Percentiles rank a stretch among this genome's conserved stretches.
Evolutionary conservation across 768 basidiomycete species (phyloP).

Genomic region (Floccularia luteovirens): DNA sequence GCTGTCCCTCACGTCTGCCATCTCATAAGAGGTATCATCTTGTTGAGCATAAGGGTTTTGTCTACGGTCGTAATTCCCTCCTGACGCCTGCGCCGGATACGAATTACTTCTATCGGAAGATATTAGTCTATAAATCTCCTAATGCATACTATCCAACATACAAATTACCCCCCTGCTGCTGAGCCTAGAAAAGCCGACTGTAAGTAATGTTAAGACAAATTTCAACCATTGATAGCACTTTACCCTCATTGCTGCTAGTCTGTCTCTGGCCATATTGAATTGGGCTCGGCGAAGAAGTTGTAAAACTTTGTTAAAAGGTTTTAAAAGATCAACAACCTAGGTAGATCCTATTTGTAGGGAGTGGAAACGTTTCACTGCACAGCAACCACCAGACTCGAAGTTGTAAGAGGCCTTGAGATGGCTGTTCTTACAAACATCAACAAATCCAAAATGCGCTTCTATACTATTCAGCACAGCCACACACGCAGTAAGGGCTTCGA

Average conservation of each 20-base stretch:
- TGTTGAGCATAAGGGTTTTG: conserved; percentile 64
- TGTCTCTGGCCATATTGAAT: conserved; percentile 72
- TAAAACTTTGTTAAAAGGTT: not conserved
- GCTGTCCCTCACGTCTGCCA: conserved; percentile 62
- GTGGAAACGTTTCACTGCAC: too few relatives aligned
- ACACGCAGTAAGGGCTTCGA: too few relatives aligned
- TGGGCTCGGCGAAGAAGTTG: not conserved
- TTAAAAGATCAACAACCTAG: too few relatives aligned
- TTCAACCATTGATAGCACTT: conserved; percentile 14
- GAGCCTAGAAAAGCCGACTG: conserved; percentile 38
- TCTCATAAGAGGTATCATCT: conserved; percentile 61
- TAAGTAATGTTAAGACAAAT: conserved; percentile 8
- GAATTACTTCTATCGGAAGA: conserved; percentile 36
- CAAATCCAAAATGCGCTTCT: too few relatives aligned
- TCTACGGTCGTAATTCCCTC: conserved; percentile 39
- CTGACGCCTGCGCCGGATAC: conserved; percentile 63
- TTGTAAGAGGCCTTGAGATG: too few relatives aligned
- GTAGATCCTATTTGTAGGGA: too few relatives aligned
- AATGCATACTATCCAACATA: conserved; percentile 21
- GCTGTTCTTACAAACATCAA: too few relatives aligned
- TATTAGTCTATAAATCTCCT: conserved; percentile 7
- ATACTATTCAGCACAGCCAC: too few relatives aligned
- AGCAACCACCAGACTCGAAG: too few relatives aligned
- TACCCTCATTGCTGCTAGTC: conserved; percentile 84
- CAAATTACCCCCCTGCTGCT: conserved; percentile 56